Percentiles rank a stretch among this genome's conserved stretches.
These are phyloP conservation scores for Entonaema liquescens DNA, from an alignment of 495 filamentous ascomycete genomes.

Conservation along the genomic window DNA sequence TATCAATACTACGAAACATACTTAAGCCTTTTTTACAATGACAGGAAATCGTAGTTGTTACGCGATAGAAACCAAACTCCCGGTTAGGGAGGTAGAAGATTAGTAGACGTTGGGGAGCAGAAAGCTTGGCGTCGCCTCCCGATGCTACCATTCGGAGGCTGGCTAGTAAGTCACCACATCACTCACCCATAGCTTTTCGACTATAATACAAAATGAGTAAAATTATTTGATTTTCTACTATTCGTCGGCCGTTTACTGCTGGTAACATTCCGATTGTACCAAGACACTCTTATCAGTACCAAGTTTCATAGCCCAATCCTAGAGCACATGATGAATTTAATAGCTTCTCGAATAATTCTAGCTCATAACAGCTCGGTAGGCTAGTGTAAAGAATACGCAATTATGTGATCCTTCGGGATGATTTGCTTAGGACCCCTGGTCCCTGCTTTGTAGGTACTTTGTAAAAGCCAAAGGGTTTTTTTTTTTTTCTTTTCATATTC, in stretches of 20 bases:
- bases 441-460: slow-evolving; percentile 19
- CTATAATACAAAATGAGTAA: slow-evolving; percentile 7
- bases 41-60: slow-evolving; percentile 16
- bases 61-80: slow-evolving; percentile 24
- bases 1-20: background rate
- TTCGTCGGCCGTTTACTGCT: background rate
- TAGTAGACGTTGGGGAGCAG: slow-evolving; percentile 15
- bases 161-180: slow-evolving; percentile 19
- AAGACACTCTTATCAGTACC: background rate
- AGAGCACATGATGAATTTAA: background rate
- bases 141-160: background rate
- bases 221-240: background rate
- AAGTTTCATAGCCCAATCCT: background rate
- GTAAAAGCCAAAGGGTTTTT: background rate
- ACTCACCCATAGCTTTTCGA: slow-evolving; percentile 2
- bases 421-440: slow-evolving; percentile 13
- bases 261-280: background rate
- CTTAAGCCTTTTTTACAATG: background rate
- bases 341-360: slow-evolving; percentile 1
- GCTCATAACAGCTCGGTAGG: background rate
- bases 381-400: slow-evolving; percentile 8
- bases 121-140: background rate
- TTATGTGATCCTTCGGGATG: slow-evolving; percentile 26
- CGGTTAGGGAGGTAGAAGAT: slow-evolving; percentile 1
- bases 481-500: background rate